phyloP scores from a whole-genome alignment of 805 yeast species.

The Saturnispora silvae region DNA sequence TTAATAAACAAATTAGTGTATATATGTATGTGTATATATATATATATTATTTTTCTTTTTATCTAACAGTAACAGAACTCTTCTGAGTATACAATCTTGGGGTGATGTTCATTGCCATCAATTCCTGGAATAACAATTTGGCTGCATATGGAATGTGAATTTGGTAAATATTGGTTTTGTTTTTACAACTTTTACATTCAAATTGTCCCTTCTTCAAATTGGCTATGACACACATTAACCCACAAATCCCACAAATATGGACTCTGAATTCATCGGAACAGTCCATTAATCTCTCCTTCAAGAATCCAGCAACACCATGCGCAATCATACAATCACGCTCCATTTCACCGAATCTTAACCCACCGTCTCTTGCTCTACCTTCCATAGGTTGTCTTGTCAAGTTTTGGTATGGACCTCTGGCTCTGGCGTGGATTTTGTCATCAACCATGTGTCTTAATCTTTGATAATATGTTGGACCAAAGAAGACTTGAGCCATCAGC shows the following conservation, averaged over 20 bases:
- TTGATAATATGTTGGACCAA: conserved; percentile 99
- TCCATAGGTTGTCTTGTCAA: conserved; percentile 97
- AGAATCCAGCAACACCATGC: conserved; percentile 97
- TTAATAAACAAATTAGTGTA: too few relatives aligned
- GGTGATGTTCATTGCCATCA: conserved; percentile 98
- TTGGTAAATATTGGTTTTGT: conserved; percentile 96
- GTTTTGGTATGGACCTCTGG: conserved; percentile 97
- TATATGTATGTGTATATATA: too few relatives aligned
- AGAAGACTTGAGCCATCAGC: conserved; percentile 94
- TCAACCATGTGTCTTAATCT: conserved; percentile 99
- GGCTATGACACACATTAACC: conserved; percentile 95
- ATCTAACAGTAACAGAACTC: conserved; percentile 25
- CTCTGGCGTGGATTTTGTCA: conserved; percentile 97
- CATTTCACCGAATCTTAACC: conserved; percentile 98
- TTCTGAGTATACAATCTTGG: conserved; percentile 92
- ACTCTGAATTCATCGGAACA: conserved; percentile 98
- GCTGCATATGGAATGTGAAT: conserved; percentile 98
- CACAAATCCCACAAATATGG: conserved; percentile 97
- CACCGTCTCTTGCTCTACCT: conserved; percentile 99
- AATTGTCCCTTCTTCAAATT: conserved; percentile 95
- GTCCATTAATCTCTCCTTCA: conserved; percentile 96
- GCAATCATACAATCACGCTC: conserved; percentile 99
- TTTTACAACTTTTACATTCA: conserved; percentile 97
- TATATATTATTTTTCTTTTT: too few relatives aligned
- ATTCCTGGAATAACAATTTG: conserved; percentile 92